Evolutionary conservation across 495 filamentous ascomycete species (phyloP), one percentile per base, ranked within the genome.

Genomic region (Hypoxylon subgilvum): DNA sequence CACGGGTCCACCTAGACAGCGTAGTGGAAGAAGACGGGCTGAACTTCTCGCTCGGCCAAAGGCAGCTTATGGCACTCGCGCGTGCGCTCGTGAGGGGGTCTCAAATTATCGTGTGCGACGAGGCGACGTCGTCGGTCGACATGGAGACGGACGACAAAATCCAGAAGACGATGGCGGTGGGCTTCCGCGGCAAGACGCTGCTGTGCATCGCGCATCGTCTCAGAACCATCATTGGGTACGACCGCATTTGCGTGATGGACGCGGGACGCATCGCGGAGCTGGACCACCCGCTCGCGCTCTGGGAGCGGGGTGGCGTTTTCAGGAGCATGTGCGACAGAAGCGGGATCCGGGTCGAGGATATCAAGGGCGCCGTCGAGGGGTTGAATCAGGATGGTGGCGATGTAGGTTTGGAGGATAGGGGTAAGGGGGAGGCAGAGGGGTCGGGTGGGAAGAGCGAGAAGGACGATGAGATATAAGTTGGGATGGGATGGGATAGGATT

Each of bases 121-220:
- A 97, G 73, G 93, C 94, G 0, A 98, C 93, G 0, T 90, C 86
- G 3, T 88, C 84, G 3, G 92, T 98, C 4, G 93, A 98, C 72
- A 92, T 97, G 74, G 93, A 96, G 70, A 98, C 94, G 8, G 93
- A 98, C 61, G 84, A 89, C 73, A 92, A 92, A 80, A 96, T 98
- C 71, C 94, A 98, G 76, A 76, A 77, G 35, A 96, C 93, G 4
- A 97, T 98, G 72, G 86, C 88, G 1, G 80, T 83, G 12, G 94
- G 88, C 0, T 98, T 98, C 75, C 79, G 82, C 52, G 94, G 92
- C 31, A 90, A 88, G 79, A 98, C 93, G 32, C 68, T 98, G 52
- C 76, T 98, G 41, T 96, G 91, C 72, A 97, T 98, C 71, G 93
- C 93, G n/a, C 93, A 97, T 73, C 81, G 93, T 8, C 73, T 97